phyloP scores from a whole-genome alignment of 768 basidiomycete genomes.

The Panus rudis region DNA sequence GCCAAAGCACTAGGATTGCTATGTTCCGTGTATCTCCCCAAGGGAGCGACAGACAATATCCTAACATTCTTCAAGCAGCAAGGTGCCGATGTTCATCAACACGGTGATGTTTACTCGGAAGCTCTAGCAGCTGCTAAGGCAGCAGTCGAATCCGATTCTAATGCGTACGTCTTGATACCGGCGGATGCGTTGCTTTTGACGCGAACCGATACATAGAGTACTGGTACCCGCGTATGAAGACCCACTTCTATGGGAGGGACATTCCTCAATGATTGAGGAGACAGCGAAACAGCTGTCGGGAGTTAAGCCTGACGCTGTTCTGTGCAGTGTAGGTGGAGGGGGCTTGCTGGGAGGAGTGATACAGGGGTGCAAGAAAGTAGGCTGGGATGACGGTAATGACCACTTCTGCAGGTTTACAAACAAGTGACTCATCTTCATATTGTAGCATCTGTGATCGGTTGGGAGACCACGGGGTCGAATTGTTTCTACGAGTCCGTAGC shows the following conservation, averaged over 20 bases:
- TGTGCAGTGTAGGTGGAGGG: constrained; percentile 74
- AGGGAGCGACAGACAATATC: constrained; percentile 41
- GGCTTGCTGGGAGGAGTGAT: constrained; percentile 68
- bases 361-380: constrained; percentile 51
- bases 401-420: not conserved
- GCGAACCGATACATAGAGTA: constrained; percentile 45
- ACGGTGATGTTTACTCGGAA: constrained; percentile 51
- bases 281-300: constrained; percentile 44
- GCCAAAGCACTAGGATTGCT: constrained; percentile 44
- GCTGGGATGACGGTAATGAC: constrained; percentile 60
- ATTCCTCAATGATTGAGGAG: constrained; percentile 67
- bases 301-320: constrained; percentile 57
- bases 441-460: constrained; percentile 54
- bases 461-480: constrained; percentile 68
- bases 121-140: constrained; percentile 45
- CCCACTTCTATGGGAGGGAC: constrained; percentile 65
- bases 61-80: constrained; percentile 44
- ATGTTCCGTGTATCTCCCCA: constrained; percentile 66
- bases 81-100: constrained; percentile 51
- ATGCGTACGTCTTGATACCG: constrained; percentile 48
- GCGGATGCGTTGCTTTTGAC: too few species aligned
- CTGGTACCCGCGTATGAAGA: constrained; percentile 70
- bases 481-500: constrained; percentile 68
- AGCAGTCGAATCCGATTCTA: constrained; percentile 34
- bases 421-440: constrained; percentile 3